Evolutionary conservation across 768 basidiomycete genomes (phyloP).

Genomic region (Trametes punicea): DNA sequence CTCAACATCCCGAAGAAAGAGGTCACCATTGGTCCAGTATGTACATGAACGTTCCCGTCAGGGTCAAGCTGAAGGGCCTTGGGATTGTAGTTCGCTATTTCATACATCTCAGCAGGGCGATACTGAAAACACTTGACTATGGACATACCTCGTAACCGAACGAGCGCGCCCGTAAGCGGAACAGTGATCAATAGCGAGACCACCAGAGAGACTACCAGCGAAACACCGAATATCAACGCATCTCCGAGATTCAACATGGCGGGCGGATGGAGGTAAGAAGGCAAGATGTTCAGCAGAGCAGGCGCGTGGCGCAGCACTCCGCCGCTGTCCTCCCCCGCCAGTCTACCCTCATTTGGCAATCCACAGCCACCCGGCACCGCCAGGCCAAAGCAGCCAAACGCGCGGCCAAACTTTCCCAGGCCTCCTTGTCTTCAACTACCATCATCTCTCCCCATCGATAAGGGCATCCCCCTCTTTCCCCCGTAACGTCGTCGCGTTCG

Average conservation of each 20-base stretch:
- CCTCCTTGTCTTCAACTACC: constrained; percentile 28
- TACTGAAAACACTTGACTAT: no score
- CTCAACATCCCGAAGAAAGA: constrained; percentile 72
- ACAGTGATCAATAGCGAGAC: no score
- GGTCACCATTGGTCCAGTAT: constrained; percentile 70
- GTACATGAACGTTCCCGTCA: constrained; percentile 71
- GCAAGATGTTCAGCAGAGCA: constrained; percentile 1
- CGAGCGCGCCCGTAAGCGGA: constrained; percentile 52
- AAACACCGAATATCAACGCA: constrained; percentile 40
- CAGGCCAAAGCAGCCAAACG: constrained; percentile 20
- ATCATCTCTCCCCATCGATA: constrained; percentile 25
- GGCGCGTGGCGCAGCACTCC: not conserved
- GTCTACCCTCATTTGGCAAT: not conserved
- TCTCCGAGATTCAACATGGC: constrained; percentile 15
- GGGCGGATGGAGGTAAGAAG: constrained; percentile 20
- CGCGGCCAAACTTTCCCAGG: constrained; percentile 20
- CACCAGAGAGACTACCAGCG: constrained; percentile 60
- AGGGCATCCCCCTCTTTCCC: not conserved
- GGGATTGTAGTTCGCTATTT: constrained; percentile 66
- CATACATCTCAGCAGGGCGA: not conserved
- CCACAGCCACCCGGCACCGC: constrained; percentile 19
- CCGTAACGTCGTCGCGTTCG: not conserved
- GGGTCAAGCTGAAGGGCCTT: constrained; percentile 77
- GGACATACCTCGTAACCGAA: constrained; percentile 62
- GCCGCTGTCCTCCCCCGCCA: not conserved